A percentile compares a stretch with the other conserved stretches of the same genome.
phyloP scores from a whole-genome alignment of 2,329 filamentous ascomycete genomes.

The Microcyclosporella mali region DNA sequence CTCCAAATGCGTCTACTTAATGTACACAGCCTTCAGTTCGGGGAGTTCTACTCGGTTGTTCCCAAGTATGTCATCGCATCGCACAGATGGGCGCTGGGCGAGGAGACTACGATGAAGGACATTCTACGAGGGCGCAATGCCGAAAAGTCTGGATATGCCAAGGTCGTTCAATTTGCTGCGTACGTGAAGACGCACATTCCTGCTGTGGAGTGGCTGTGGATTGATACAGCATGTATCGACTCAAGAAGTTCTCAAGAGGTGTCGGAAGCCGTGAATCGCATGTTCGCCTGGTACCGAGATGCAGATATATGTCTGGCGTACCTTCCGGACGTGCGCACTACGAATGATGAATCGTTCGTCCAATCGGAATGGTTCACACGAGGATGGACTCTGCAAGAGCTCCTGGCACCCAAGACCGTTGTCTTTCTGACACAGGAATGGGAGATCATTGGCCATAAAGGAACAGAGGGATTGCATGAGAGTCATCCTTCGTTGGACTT shows the following conservation, averaged over 20 bases:
- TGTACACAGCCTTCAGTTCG: conserved; percentile 5
- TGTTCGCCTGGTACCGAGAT: conserved; percentile 18
- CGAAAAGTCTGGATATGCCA: conserved; percentile 7
- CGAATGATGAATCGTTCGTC: background rate
- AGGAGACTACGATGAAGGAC: conserved; percentile 6
- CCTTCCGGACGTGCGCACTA: conserved; percentile 5
- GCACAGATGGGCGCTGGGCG: conserved; percentile 7
- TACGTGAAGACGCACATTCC: conserved; percentile 4
- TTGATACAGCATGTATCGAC: conserved; percentile 22
- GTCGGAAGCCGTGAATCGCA: conserved; percentile 14
- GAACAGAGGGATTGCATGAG: background rate
- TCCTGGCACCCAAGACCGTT: conserved; percentile 1
- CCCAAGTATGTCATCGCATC: conserved; percentile 12
- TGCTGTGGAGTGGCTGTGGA: conserved; percentile 10
- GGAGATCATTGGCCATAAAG: conserved; percentile 12
- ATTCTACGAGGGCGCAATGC: conserved; percentile 2
- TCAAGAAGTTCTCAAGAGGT: conserved; percentile 14
- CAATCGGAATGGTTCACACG: conserved; percentile 3
- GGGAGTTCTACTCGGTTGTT: background rate
- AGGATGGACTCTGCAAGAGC: conserved; percentile 7
- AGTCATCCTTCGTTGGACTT: background rate
- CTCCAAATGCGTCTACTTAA: conserved; percentile 8
- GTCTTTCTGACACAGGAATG: conserved; percentile 6
- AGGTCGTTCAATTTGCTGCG: conserved; percentile 5
- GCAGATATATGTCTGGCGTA: conserved; percentile 16